These are phyloP conservation scores for Sporothrix luriei DNA, from an alignment of 2,329 filamentous ascomycete genomes.

Conservation along the genomic window DNA sequence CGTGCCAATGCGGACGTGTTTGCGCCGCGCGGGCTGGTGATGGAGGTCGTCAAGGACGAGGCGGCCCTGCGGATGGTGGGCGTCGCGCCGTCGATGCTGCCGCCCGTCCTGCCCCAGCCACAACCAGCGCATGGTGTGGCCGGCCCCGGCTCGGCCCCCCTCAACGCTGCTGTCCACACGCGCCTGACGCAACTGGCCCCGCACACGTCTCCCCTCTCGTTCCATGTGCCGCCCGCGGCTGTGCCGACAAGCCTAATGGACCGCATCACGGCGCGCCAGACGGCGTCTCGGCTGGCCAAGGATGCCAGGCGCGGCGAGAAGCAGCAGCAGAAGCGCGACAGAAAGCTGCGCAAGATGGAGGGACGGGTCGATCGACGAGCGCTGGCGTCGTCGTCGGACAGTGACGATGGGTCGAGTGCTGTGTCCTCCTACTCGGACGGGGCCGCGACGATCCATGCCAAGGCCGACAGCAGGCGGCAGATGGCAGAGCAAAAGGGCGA, in stretches of 20 bases:
- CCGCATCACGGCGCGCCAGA: neutral
- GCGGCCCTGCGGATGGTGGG: neutral
- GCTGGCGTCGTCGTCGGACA: neutral
- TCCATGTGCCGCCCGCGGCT: neutral
- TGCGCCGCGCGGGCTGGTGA: neutral
- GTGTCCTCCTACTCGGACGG: neutral
- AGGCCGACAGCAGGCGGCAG: neutral
- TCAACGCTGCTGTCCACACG: neutral
- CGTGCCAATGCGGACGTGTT: slow-evolving; percentile 1
- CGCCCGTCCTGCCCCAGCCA: neutral
- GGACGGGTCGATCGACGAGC: neutral
- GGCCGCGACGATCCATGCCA: neutral
- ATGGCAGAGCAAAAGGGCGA: neutral
- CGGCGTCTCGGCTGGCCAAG: neutral
- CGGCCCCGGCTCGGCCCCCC: neutral
- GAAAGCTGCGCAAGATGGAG: neutral
- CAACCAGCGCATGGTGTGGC: neutral
- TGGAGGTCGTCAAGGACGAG: slow-evolving; percentile 23
- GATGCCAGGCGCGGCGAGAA: neutral
- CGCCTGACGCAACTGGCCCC: neutral
- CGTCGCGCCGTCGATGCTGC: neutral
- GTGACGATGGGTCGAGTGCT: neutral
- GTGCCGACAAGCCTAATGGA: neutral
- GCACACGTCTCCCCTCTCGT: neutral
- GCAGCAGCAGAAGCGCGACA: neutral